These are phyloP conservation scores for Flaveria robusta DNA, from an alignment of 129 eudicot species.

Conservation along the genomic window DNA sequence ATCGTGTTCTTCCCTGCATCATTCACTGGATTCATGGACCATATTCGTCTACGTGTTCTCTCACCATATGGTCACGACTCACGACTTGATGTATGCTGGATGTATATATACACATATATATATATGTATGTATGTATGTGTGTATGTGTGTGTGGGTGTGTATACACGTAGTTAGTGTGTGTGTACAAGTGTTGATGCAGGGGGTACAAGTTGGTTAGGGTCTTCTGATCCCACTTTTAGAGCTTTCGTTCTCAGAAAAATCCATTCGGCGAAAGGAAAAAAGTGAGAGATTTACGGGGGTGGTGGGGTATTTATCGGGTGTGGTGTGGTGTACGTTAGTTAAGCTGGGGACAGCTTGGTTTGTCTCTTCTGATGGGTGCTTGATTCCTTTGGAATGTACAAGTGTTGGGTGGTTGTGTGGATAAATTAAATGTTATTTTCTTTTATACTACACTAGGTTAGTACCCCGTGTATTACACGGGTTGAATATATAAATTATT, in stretches of 20 bases:
- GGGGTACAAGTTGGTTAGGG: neutral
- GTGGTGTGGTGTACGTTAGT: conserved; percentile 24
- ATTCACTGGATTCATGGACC: conserved; percentile 51
- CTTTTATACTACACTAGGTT: too few relatives aligned
- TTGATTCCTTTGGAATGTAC: too few relatives aligned
- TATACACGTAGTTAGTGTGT: neutral
- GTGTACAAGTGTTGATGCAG: conserved; percentile 15
- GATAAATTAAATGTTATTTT: neutral
- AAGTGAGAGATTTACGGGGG: conserved; percentile 27
- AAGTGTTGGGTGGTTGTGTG: neutral
- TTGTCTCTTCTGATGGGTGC: conserved; percentile 20
- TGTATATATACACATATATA: neutral
- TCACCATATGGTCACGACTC: neutral
- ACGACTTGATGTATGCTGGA: neutral
- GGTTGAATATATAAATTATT: too few relatives aligned
- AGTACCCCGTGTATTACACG: too few relatives aligned
- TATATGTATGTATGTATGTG: too few relatives aligned
- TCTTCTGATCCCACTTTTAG: conserved; percentile 27
- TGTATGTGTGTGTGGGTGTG: too few relatives aligned
- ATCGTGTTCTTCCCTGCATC: conserved; percentile 48
- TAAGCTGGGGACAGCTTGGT: conserved; percentile 18
- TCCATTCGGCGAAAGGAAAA: conserved; percentile 29
- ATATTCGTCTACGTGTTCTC: conserved; percentile 50
- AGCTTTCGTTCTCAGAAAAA: conserved; percentile 53
- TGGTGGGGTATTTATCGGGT: conserved; percentile 26